phyloP scores from a whole-genome alignment of 805 yeast species.

The Komagataella pastoris region DNA sequence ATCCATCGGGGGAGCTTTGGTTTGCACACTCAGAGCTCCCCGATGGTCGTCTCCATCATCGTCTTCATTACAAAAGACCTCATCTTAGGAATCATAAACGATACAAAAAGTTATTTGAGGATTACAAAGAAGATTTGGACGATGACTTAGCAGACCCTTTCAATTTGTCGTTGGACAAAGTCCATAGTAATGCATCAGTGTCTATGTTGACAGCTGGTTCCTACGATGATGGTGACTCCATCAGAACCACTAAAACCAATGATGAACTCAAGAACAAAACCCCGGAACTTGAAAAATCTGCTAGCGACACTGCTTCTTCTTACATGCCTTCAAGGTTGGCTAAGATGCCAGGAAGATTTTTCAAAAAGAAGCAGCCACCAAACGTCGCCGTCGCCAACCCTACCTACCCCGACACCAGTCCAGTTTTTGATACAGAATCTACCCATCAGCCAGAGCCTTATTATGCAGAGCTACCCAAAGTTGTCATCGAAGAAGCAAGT shows the following conservation, averaged over 20 bases:
- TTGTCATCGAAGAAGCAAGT: neutral
- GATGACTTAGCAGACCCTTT: neutral
- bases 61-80: neutral
- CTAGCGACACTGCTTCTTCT: neutral
- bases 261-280: neutral
- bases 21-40: conserved; percentile 19
- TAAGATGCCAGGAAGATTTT: neutral
- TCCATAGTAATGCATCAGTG: neutral
- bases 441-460: neutral
- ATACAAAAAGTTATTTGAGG: neutral
- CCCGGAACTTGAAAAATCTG: neutral
- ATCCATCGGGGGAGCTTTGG: conserved; percentile 36
- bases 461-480: neutral
- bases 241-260: neutral
- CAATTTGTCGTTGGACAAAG: neutral
- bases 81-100: neutral
- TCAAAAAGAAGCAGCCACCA: neutral
- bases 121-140: neutral
- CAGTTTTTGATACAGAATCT: neutral
- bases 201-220: neutral
- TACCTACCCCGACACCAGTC: neutral
- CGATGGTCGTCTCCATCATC: neutral
- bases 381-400: neutral
- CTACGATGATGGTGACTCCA: neutral
- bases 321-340: neutral